Conservation (phyloP, 2,329 filamentous ascomycete genomes). For the Huntiella abstrusa region DNA sequence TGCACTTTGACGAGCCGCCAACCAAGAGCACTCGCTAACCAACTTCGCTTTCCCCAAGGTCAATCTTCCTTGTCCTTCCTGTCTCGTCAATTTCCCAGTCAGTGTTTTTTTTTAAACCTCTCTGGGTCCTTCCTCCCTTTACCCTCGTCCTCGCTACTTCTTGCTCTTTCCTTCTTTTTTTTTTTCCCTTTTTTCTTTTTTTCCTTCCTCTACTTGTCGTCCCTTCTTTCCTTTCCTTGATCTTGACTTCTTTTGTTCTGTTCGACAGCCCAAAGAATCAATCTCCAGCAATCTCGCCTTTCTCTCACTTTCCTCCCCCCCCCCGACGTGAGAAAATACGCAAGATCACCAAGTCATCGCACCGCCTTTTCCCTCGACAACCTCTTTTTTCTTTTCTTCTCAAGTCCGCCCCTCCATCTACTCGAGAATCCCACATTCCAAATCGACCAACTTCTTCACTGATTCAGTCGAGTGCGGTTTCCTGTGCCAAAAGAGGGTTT, state of each 20-base stretch:
- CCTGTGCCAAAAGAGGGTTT: conserved; percentile 9
- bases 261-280: background rate
- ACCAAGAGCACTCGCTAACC: no score
- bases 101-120: no score
- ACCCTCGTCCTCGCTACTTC: conserved; percentile 1
- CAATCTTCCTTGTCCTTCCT: no score
- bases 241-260: no score
- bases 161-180: conserved; percentile 2
- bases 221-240: background rate
- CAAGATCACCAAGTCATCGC: conserved; percentile 7
- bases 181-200: background rate
- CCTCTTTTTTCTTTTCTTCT: background rate
- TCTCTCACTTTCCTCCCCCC: background rate
- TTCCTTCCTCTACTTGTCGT: background rate
- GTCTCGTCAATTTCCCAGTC: no score
- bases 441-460: background rate
- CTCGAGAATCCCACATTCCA: background rate
- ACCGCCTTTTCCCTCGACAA: conserved; percentile 12
- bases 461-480: background rate
- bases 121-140: no score
- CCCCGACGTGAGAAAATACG: conserved; percentile 5
- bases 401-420: conserved; percentile 5
- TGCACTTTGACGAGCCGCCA: background rate
- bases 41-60: no score
- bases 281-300: conserved; percentile 5